Base-by-base conservation (phyloP, 768 basidiomycete species). In the Lentinula sp. region DNA sequence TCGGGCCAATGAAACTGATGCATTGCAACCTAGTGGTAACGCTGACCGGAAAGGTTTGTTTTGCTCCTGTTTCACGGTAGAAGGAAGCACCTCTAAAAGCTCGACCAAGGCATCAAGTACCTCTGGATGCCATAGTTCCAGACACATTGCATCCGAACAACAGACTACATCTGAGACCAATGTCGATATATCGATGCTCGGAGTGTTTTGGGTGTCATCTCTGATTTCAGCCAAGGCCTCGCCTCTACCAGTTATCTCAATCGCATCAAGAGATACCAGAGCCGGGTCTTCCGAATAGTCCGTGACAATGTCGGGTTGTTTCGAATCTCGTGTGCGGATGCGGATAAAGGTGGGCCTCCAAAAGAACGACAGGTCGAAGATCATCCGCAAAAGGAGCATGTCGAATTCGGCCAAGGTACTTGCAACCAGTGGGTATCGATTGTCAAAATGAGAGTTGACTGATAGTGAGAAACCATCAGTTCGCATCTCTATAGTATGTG, bases 101-200 rank as follows among this genome's bases (percentile, higher is more conserved):
- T 79, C 76, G 18, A 78, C 76, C n/a, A 90, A 65, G 4, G 80
- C 76, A 40, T 78, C 75, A 61, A 89, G 71, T 37, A 84, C 84
- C 45, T 77, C 75, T 4, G 81, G 81, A 48, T 87, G 81, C 86
- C 87, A 91, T 5, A 91, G 72, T 66, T 91, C 85, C 54, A 87
- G 61, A 50, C 81, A 79, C n/a, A 88, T 70, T 7, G 79, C 80
- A 64, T 89, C 87, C 9, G 84, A 75, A 3, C 78, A 77, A 42
- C 78, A 70, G 59, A 79, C 77, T 18, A 85, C 66, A 50, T 84
- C 77, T 2, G 80, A 65, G 61, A 80, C 73, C 23, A 73, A 60
- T 0, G 85, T 80, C 4, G 71, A 70, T 32, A 74, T 62, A 60
- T 81, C 75, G 52, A 87, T 65, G 16, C 74, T 70, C 13, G 82